Percentiles rank a stretch among this genome's conserved stretches.
Conservation (phyloP, 345 rosid species). For the Gynandropsis gynandra region DNA sequence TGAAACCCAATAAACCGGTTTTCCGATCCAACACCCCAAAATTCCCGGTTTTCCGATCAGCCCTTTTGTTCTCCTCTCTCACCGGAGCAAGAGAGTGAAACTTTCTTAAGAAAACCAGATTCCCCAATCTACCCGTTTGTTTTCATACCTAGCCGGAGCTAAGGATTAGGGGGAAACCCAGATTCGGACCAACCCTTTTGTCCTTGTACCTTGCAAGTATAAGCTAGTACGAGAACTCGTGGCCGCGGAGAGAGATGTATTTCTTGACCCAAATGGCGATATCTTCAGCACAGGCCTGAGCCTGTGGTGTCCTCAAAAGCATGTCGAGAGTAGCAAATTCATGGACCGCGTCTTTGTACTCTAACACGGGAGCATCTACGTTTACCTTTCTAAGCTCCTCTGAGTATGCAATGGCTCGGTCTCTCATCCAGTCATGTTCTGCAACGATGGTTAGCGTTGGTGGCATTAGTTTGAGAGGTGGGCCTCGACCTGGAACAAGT, state of each 20-base stretch:
- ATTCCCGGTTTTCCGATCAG: too few species aligned
- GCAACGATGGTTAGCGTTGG: slow-evolving; percentile 92
- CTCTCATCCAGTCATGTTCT: slow-evolving; percentile 97
- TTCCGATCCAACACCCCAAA: too few species aligned
- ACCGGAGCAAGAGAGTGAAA: too few species aligned
- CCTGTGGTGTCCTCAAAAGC: slow-evolving; percentile 84
- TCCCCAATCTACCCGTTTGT: background rate
- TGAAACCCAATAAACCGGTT: too few species aligned
- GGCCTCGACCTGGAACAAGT: slow-evolving; percentile 57
- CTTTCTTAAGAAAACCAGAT: too few species aligned
- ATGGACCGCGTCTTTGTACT: slow-evolving; percentile 90
- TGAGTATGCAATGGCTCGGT: slow-evolving; percentile 86
- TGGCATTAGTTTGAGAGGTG: slow-evolving; percentile 81
- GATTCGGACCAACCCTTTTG: slow-evolving; percentile 1
- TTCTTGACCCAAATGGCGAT: slow-evolving; percentile 91
- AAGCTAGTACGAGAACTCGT: slow-evolving; percentile 75
- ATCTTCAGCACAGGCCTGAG: slow-evolving; percentile 90
- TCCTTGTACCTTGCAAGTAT: background rate
- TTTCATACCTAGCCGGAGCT: background rate
- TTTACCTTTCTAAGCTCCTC: slow-evolving; percentile 82
- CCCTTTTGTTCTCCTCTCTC: too few species aligned
- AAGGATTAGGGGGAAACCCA: too few species aligned
- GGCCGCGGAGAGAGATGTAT: slow-evolving; percentile 72
- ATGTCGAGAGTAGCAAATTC: slow-evolving; percentile 93
- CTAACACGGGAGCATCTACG: slow-evolving; percentile 82